phyloP scores from a whole-genome alignment of 2,329 filamentous ascomycete species.

The Fusarium sp. region DNA sequence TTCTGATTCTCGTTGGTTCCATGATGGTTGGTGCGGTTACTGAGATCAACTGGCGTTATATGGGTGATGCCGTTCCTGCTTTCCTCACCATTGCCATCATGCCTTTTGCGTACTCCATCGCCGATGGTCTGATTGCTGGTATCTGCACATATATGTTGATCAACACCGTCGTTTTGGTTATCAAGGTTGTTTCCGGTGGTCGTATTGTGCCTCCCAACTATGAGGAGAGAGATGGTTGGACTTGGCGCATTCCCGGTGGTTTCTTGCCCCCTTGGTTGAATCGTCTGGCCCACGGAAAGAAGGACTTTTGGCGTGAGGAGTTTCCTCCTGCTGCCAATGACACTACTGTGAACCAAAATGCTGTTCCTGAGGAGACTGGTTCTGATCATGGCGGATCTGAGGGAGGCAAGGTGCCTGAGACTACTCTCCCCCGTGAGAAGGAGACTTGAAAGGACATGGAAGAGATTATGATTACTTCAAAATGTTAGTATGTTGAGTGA shows the following conservation, averaged over 20 bases:
- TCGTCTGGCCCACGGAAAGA: slow-evolving; percentile 71
- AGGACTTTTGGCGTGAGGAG: slow-evolving; percentile 71
- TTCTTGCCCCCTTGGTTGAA: slow-evolving; percentile 77
- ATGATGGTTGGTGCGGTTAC: slow-evolving; percentile 83
- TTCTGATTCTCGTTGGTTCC: slow-evolving; percentile 85
- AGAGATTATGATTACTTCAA: not conserved
- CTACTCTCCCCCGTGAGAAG: slow-evolving; percentile 30
- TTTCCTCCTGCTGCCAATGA: slow-evolving; percentile 27
- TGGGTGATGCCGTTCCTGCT: slow-evolving; percentile 83
- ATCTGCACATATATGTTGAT: slow-evolving; percentile 79
- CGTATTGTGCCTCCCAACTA: slow-evolving; percentile 79
- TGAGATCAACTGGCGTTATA: slow-evolving; percentile 89
- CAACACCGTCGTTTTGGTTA: slow-evolving; percentile 74
- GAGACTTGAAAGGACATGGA: slow-evolving; percentile 10
- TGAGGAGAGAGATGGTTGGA: slow-evolving; percentile 81
- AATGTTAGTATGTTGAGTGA: slow-evolving; percentile 16
- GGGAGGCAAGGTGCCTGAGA: slow-evolving; percentile 30
- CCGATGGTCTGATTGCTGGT: slow-evolving; percentile 84
- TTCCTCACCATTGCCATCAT: slow-evolving; percentile 86
- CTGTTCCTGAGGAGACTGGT: slow-evolving; percentile 26
- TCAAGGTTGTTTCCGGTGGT: slow-evolving; percentile 72
- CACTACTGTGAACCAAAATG: slow-evolving; percentile 20
- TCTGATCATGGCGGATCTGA: slow-evolving; percentile 40
- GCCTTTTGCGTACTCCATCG: slow-evolving; percentile 91
- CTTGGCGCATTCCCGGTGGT: slow-evolving; percentile 77